A percentile compares a stretch with the other conserved stretches of the same genome.
phyloP scores from a whole-genome alignment of 768 basidiomycete genomes.

The Polyporus arcularius region DNA sequence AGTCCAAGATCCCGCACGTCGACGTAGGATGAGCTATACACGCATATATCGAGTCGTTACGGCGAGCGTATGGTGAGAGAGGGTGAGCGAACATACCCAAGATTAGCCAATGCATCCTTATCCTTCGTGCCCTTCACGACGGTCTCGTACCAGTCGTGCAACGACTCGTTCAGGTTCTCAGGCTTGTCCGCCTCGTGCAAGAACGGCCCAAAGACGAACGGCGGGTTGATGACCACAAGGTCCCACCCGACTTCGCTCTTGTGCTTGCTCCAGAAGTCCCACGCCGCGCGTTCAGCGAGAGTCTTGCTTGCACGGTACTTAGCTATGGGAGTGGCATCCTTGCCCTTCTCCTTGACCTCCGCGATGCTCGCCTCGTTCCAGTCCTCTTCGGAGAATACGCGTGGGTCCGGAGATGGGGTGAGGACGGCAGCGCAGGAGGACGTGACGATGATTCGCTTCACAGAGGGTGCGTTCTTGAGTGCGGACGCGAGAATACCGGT shows the following conservation, averaged over 20 bases:
- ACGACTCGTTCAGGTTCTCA: slow-evolving; percentile 39
- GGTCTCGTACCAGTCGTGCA: slow-evolving; percentile 20
- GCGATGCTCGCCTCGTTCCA: slow-evolving; percentile 59
- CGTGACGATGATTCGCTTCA: slow-evolving; percentile 66
- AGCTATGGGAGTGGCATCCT: slow-evolving; percentile 35
- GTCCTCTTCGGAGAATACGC: slow-evolving; percentile 48
- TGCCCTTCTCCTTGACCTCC: slow-evolving; percentile 50
- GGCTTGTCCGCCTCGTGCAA: slow-evolving; percentile 35
- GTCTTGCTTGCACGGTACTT: slow-evolving; percentile 63
- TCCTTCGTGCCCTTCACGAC: slow-evolving; percentile 21
- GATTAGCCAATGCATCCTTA: slow-evolving; percentile 12
- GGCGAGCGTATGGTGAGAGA: background rate
- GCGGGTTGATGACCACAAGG: slow-evolving; percentile 54
- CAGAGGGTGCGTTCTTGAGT: slow-evolving; percentile 41
- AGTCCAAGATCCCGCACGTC: slow-evolving; percentile 40
- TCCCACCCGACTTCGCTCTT: slow-evolving; percentile 50
- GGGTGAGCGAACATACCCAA: slow-evolving; percentile 8
- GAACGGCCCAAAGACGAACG: slow-evolving; percentile 35
- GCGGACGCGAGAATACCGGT: slow-evolving; percentile 60
- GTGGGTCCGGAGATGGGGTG: slow-evolving; percentile 21
- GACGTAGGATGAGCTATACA: slow-evolving; percentile 22
- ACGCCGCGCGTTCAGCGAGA: slow-evolving; percentile 61
- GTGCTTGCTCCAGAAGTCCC: slow-evolving; percentile 48
- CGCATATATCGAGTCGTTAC: too few species aligned
- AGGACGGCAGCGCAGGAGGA: slow-evolving; percentile 54